Evolutionary conservation across 164 flowering plant species (phyloP).

Genomic region (Euptelea pleiosperma): DNA sequence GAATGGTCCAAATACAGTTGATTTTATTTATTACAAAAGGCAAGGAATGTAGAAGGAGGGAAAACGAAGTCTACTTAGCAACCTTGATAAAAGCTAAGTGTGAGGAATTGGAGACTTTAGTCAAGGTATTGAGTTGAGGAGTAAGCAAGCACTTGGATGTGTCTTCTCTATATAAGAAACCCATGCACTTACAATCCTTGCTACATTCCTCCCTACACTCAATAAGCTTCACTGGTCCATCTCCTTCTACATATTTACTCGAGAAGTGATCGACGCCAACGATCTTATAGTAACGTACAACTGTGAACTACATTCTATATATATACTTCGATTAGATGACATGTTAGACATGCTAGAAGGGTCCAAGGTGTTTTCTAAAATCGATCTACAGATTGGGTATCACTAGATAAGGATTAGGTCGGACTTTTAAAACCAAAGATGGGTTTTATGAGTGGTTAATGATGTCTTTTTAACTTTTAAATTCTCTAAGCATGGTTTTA

Average conservation of each 20-base stretch:
- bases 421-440: not conserved
- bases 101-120: conserved; percentile 17
- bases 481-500: too few relatives aligned
- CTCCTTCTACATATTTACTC: conserved; percentile 16
- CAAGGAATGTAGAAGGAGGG: too few relatives aligned
- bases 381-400: not conserved
- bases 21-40: too few relatives aligned
- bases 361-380: not conserved
- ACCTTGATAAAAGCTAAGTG: conserved; percentile 33
- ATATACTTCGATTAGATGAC: not conserved
- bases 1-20: too few relatives aligned
- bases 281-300: conserved; percentile 27
- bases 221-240: conserved; percentile 18
- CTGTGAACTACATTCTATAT: not conserved
- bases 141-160: conserved; percentile 32
- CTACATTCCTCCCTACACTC: conserved; percentile 31
- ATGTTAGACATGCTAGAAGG: not conserved
- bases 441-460: not conserved
- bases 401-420: not conserved
- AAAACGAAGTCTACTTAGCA: not conserved
- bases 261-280: conserved; percentile 36
- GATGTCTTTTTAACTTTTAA: not conserved
- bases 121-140: conserved; percentile 26
- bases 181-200: conserved; percentile 43
- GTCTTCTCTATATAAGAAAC: conserved; percentile 31